A percentile compares a stretch with the other conserved stretches of the same genome.
Conservation (phyloP, 2,329 filamentous ascomycete species). For the Daldinia sp. region DNA sequence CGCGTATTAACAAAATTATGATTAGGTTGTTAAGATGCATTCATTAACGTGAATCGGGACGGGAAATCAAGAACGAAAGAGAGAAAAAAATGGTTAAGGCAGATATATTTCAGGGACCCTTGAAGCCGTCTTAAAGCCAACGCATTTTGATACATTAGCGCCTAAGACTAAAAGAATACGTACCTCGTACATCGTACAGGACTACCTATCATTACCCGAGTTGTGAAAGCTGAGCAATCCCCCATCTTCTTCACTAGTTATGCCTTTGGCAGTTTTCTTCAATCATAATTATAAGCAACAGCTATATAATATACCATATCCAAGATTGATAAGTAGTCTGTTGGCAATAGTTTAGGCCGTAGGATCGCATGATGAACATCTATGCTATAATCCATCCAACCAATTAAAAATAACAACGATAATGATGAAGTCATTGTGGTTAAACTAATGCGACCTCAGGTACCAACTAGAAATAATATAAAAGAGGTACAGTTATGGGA, state of each 20-base stretch:
- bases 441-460: slow-evolving; percentile 14
- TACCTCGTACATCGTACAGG: slow-evolving; percentile 23
- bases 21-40: slow-evolving; percentile 3
- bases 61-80: slow-evolving; percentile 19
- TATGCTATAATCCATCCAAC: slow-evolving; percentile 11
- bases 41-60: slow-evolving; percentile 23
- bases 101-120: slow-evolving; percentile 29
- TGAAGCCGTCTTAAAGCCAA: slow-evolving; percentile 31
- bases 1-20: slow-evolving; percentile 22
- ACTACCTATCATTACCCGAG: slow-evolving; percentile 2
- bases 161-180: slow-evolving; percentile 15
- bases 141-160: slow-evolving; percentile 38
- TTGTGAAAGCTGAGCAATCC: slow-evolving; percentile 12
- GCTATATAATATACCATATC: background rate
- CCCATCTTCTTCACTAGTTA: slow-evolving; percentile 8
- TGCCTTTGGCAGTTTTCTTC: slow-evolving; percentile 9
- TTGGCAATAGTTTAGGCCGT: background rate
- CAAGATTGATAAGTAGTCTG: background rate
- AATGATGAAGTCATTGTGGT: slow-evolving; percentile 31
- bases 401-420: slow-evolving; percentile 18
- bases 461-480: slow-evolving; percentile 7
- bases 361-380: slow-evolving; percentile 8
- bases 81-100: slow-evolving; percentile 33
- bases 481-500: too few relatives aligned
- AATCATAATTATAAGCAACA: slow-evolving; percentile 4